Evolutionary conservation across 129 eudicot species (phyloP), one percentile per base, ranked within the genome.

Genomic region (Flaveria trinervia): DNA sequence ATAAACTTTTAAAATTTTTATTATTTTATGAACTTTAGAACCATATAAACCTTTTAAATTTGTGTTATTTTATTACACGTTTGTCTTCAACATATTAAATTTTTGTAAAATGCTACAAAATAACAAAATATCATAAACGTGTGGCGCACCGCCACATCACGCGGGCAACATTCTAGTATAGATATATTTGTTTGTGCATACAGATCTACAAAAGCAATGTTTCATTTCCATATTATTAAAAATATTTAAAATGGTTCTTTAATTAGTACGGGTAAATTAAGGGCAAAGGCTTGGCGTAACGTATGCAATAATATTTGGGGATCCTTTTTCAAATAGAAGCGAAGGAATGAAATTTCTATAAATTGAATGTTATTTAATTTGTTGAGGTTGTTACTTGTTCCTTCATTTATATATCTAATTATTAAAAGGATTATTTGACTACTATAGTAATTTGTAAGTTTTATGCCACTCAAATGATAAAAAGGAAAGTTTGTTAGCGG

Each of bases 261-360:
- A 62, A 13, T 49, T 4, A 11, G 45, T 26, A 15, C 15, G 45
- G 14, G 71, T 61, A 52, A 49, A 60, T 62, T 72, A 54, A 72
- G 59, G 64, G 83, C 59, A 22, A 65, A 79, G 59, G 48, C 59
- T 15, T 72, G 22, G 72, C 73, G 9, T 72, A 64, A 50, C 78
- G 77, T 72, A 72, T 64, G 83, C 83, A 64, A 8, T 75, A 79
- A 71, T 50, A 16, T 41, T 4, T 10, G 73, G 73, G 66, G 68
- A 64, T 66, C n/a, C 78, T 71, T 79, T 79, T 79, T 72, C 10
- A 64, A 72, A 22, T 22, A 62, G 73, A 79, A 65, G 83, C 67
- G 72, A 79, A 52, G 78, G 43, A 62, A 16, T 26, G 50, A 51
- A 55, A 43, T 67, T 69, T 43, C 33, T 39, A 43, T 52, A 39